Percentiles rank a stretch among this genome's conserved stretches.
Conservation (phyloP, 805 yeast genomes). For the Wickerhamomyces pijperi region DNA sequence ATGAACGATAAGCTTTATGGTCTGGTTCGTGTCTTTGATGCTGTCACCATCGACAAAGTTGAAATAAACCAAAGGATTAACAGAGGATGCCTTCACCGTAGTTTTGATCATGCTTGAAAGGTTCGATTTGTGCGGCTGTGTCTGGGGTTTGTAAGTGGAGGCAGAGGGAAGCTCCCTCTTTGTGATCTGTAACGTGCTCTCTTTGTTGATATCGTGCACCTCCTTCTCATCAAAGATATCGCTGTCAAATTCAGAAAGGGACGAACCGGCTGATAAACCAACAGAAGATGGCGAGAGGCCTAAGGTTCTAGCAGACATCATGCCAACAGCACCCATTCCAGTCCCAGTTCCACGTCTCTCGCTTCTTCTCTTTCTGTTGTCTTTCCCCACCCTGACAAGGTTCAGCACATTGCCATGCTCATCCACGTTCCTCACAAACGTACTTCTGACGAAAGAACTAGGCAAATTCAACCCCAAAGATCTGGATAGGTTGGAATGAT, state of each 20-base stretch:
- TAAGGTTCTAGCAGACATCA: no score
- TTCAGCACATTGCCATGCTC: not conserved
- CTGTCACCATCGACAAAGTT: slow-evolving; percentile 24
- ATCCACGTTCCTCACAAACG: not conserved
- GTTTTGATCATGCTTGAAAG: slow-evolving; percentile 34
- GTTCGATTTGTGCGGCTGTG: slow-evolving; percentile 18
- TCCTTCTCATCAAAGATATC: no score
- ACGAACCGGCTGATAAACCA: no score
- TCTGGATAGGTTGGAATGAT: not conserved
- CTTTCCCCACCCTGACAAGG: not conserved
- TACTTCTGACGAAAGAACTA: not conserved
- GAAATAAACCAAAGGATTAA: slow-evolving; percentile 33
- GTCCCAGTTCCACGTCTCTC: no score
- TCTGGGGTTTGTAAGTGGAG: not conserved
- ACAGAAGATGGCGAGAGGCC: no score
- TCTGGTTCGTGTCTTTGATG: slow-evolving; percentile 11
- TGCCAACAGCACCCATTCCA: no score
- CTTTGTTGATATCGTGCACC: not conserved
- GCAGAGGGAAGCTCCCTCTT: not conserved
- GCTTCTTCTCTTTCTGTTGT: no score
- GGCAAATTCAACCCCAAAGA: not conserved
- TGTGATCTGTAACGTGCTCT: not conserved
- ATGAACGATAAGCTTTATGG: slow-evolving; percentile 15
- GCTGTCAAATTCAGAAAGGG: no score
- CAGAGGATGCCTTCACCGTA: slow-evolving; percentile 10